Conservation (phyloP, 176 grass and related monocot species). For the Eleusine coracana region DNA sequence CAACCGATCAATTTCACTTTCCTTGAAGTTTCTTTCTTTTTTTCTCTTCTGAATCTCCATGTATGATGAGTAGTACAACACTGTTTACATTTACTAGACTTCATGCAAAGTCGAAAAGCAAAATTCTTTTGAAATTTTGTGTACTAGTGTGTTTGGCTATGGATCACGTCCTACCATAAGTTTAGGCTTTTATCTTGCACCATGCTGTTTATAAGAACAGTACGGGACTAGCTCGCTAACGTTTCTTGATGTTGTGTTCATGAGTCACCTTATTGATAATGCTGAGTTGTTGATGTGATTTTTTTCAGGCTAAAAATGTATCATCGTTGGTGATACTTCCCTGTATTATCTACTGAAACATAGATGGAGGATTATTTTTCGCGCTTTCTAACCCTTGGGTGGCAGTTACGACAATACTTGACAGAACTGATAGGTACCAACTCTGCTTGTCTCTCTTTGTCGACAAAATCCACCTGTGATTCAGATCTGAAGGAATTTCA, state of each 20-base stretch:
- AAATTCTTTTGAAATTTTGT: background rate
- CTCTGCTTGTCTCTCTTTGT: constrained; percentile 5
- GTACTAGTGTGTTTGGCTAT: background rate
- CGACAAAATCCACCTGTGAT: background rate
- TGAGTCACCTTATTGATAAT: background rate
- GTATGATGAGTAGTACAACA: background rate
- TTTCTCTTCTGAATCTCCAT: background rate
- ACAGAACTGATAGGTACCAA: constrained; percentile 67
- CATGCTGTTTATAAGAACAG: background rate
- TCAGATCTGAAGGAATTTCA: background rate
- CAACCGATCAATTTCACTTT: background rate
- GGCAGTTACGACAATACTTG: constrained; percentile 59
- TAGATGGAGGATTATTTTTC: constrained; percentile 72
- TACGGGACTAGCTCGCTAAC: background rate
- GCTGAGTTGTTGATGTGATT: constrained; percentile 16
- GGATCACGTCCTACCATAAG: background rate
- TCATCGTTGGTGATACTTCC: constrained; percentile 19
- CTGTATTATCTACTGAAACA: constrained; percentile 21
- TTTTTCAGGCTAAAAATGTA: constrained; percentile 35
- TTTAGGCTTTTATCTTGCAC: background rate
- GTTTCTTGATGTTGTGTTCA: background rate
- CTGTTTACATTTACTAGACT: background rate
- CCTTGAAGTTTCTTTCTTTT: background rate
- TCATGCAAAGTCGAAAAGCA: background rate
- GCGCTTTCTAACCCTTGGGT: constrained; percentile 59